Percentiles rank a stretch among this genome's conserved stretches.
phyloP scores from a whole-genome alignment of 148 eudicot species.

The Vaccinium corymbosum region DNA sequence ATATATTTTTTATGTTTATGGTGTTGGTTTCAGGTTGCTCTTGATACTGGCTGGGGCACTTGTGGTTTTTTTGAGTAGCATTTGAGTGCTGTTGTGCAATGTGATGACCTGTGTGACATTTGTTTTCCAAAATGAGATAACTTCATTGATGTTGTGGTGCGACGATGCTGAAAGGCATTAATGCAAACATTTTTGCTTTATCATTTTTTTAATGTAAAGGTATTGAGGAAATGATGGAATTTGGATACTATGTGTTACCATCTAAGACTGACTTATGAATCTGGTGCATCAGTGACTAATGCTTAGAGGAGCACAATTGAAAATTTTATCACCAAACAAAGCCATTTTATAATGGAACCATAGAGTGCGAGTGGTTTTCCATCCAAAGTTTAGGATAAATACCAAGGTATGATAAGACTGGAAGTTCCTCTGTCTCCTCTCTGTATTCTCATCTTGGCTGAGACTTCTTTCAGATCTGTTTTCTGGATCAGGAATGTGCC shows the following conservation, averaged over 20 bases:
- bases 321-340: neutral
- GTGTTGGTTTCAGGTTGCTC: neutral
- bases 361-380: conserved; percentile 9
- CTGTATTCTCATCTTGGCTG: neutral
- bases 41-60: neutral
- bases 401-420: neutral
- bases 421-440: neutral
- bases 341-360: neutral
- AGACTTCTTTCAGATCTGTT: neutral
- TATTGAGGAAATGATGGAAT: neutral
- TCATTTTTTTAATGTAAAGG: neutral
- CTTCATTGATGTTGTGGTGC: neutral
- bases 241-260: neutral
- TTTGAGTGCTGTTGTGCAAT: conserved; percentile 7
- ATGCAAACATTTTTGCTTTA: neutral
- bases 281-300: conserved; percentile 1
- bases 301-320: conserved; percentile 7
- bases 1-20: neutral
- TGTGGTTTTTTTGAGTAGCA: neutral
- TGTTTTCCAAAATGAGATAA: neutral
- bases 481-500: neutral
- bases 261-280: neutral
- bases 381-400: neutral
- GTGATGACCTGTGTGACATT: neutral
- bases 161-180: neutral